Evolutionary conservation across 2,329 filamentous ascomycete species (phyloP), one percentile per base, ranked within the genome.

Genomic region (Neonectria coccinea): DNA sequence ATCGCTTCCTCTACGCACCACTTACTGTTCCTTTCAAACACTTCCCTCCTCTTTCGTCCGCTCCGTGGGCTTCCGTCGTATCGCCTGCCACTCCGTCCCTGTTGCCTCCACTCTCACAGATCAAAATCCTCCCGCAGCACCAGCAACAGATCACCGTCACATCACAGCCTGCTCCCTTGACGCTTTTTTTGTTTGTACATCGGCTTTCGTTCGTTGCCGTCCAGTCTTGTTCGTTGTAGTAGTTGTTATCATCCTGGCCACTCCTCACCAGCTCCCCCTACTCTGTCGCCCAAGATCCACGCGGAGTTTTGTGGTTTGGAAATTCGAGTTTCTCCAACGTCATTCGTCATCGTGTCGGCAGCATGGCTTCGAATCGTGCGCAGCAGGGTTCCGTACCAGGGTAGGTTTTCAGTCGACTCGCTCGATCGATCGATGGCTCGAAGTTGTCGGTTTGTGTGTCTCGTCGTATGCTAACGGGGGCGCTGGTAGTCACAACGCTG

Each of bases 351-450:
- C n/a, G 33, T 55, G 27, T 55, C 42, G 42, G 18, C 11, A 51
- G 12, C 8, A 64, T 64, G 61, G 51, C 56, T 52, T 64, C 56
- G 16, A 36, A 36, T 44, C 50, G 29, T 12, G n/a, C 61, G 5
- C 56, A 59, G 7, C 61, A 64, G 20, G 61, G 61, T 22, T 64
- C 61, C 8, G 61, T 22, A 7, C n/a, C 27, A 16, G 33, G 42
- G 61, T 64, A 41, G 16, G 61, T 59, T 12, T 22, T 4, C 20
- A 29, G 18, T 9, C 14, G 39, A 31, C 5, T 59, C 44, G 52
- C 10, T 25, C 42, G 18, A 4, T 51, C 41, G 27, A n/a, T 41
- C 18, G 27, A 16, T 57, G 10, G 53, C 18, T 29, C 36, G 52
- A 51, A 18, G 6, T 22, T 58, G 18, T 31, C 39, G 20, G 16